Percentiles rank a stretch among this genome's conserved stretches.
Conservation (phyloP, 1,284 basidiomycete species). For the Trichosporon sp. region DNA sequence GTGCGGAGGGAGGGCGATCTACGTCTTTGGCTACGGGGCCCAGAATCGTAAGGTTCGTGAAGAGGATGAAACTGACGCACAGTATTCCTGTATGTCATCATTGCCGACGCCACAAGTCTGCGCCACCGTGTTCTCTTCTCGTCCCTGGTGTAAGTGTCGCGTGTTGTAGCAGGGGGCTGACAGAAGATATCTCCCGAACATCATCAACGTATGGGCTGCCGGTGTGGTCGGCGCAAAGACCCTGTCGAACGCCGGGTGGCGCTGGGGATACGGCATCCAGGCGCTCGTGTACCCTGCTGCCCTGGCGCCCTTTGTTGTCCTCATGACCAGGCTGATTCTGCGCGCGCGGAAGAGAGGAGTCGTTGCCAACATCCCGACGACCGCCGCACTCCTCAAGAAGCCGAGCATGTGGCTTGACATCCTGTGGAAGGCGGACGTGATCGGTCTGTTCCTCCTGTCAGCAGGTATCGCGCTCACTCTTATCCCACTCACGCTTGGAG, state of each 20-base stretch:
- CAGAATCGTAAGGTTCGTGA: constrained; percentile 30
- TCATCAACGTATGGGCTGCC: constrained; percentile 50
- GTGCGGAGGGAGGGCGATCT: constrained; percentile 46
- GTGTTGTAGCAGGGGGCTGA: constrained; percentile 55
- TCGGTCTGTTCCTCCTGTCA: constrained; percentile 52
- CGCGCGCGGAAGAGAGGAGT: constrained; percentile 45
- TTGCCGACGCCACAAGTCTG: constrained; percentile 71
- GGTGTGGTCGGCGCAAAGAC: constrained; percentile 55
- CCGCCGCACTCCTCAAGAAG: constrained; percentile 31
- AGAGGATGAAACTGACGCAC: constrained; percentile 13
- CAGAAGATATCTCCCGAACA: constrained; percentile 62
- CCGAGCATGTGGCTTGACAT: constrained; percentile 35
- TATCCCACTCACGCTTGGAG: constrained; percentile 55
- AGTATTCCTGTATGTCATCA: constrained; percentile 30
- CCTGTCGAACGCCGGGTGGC: constrained; percentile 34
- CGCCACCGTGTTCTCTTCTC: constrained; percentile 69
- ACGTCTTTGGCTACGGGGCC: constrained; percentile 40
- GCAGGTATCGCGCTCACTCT: constrained; percentile 40
- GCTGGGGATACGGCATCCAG: constrained; percentile 64
- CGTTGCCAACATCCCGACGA: constrained; percentile 42
- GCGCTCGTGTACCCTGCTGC: constrained; percentile 22
- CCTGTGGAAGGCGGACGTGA: constrained; percentile 55
- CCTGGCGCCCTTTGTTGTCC: constrained; percentile 39
- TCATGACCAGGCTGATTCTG: constrained; percentile 50
- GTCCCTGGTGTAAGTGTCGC: constrained; percentile 60